phyloP scores from a whole-genome alignment of 225 moss, liverwort and hornwort species.

The Takakia lepidozioides region DNA sequence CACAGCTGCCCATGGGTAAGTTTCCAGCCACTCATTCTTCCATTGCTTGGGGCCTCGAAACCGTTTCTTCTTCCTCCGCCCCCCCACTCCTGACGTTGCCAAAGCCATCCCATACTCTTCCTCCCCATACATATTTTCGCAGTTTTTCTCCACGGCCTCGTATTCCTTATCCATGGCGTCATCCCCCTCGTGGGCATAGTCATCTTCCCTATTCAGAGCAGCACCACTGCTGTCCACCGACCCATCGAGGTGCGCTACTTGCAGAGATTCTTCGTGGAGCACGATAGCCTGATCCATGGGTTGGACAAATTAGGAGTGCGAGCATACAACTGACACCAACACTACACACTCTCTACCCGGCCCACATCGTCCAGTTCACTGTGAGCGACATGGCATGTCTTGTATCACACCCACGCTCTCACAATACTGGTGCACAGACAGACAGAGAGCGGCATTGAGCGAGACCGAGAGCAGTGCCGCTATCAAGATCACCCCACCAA shows the following conservation, averaged over 20 bases:
- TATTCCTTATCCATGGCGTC: not conserved
- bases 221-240: not conserved
- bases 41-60: constrained; percentile 6
- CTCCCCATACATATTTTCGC: not conserved
- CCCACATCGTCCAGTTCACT: too few relatives aligned
- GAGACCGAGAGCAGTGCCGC: too few relatives aligned
- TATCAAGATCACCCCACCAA: too few relatives aligned
- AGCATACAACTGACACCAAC: too few relatives aligned
- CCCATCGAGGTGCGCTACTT: not conserved
- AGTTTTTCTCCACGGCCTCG: constrained; percentile 2
- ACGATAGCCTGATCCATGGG: too few relatives aligned
- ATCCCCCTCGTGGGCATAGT: not conserved
- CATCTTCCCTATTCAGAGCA: not conserved
- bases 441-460: too few relatives aligned
- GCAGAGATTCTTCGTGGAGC: not conserved
- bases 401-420: too few relatives aligned
- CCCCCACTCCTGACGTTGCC: not conserved
- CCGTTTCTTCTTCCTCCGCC: constrained; percentile 1
- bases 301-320: too few relatives aligned
- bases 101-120: not conserved
- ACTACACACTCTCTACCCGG: too few relatives aligned
- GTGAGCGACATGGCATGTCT: too few relatives aligned
- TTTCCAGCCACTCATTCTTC: constrained; percentile 7
- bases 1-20: constrained; percentile 5
- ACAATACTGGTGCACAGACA: too few relatives aligned